Evolutionary conservation across 106 monocot genomes (phyloP), one percentile per base, ranked within the genome.

Genomic region (Narthecium ossifragum): DNA sequence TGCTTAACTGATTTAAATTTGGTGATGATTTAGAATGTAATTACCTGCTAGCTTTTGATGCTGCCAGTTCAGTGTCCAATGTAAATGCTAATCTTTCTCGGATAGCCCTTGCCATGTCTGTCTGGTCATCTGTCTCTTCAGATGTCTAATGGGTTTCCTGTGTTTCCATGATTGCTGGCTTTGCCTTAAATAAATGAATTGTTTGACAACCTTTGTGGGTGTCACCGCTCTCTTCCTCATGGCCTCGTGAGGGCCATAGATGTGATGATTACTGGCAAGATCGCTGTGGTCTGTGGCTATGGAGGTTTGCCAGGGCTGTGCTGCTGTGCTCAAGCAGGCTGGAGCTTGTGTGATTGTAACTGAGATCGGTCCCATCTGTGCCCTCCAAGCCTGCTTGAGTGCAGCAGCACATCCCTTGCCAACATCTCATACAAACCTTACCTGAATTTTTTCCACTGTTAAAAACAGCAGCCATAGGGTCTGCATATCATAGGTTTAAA

Each of bases 241-340:
- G 90, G 85, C 5, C 73, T 91, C 22, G 85, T 85, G 90, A 78
- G 90, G 61, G 90, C 90, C 50, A 91, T 85, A 0, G 90, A 91
- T 50, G 77, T 91, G 20, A 91, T 91, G 90, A 91, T 91, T 25
- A 85, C 90, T 14, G 90, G 90, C 52, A 91, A 91, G 70, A 82
- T 85, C n/a, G 90, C 70, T 2, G 82, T 91, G 6, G 90, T 85
- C 55, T 75, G 73, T 20, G 92, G 92, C 2, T 92, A 83, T 41
- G 86, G 92, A 45, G 86, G 83, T 92, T 5, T 80, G 92, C 57
- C 86, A 92, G 79, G 86, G 83, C 45, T 86, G 86, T 51, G 92
- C 86, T 41, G 64, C 92, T 31, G 79, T 86, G 33, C 63, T 92
- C 34, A 92, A 92, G 92, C 83, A 86, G 53, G 92, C 92, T 3